A percentile compares a stretch with the other conserved stretches of the same genome.
Conservation (phyloP, 768 basidiomycete genomes). For the Pisolithus orientalis region DNA sequence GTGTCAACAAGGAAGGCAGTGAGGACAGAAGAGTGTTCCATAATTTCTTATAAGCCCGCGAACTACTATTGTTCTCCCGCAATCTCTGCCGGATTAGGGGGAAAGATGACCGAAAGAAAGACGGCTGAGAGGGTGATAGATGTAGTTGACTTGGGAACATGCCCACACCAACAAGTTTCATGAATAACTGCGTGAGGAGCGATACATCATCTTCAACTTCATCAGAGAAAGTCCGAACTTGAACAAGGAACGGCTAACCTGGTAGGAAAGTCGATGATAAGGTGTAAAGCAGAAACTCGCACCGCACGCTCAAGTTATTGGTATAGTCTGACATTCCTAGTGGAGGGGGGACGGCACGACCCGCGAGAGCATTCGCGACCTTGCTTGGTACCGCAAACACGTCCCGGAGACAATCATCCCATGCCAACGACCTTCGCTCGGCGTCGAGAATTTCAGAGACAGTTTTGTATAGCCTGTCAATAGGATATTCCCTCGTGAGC, state of each 20-base stretch:
- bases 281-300: slow-evolving; percentile 44
- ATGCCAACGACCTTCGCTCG: slow-evolving; percentile 35
- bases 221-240: slow-evolving; percentile 23
- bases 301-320: slow-evolving; percentile 44
- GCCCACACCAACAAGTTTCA: slow-evolving; percentile 64
- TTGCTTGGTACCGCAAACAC: slow-evolving; percentile 65
- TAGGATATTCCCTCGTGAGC: slow-evolving; percentile 57
- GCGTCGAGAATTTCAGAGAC: slow-evolving; percentile 32
- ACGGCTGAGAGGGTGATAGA: slow-evolving; percentile 53
- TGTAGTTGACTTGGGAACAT: slow-evolving; percentile 52
- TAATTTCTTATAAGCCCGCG: slow-evolving; percentile 35
- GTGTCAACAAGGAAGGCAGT: slow-evolving; percentile 43
- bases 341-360: slow-evolving; percentile 35
- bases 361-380: slow-evolving; percentile 64
- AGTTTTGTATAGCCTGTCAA: slow-evolving; percentile 59
- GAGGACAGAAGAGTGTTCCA: slow-evolving; percentile 45
- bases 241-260: slow-evolving; percentile 34
- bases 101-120: slow-evolving; percentile 56
- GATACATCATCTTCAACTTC: slow-evolving; percentile 25
- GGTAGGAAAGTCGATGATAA: slow-evolving; percentile 31
- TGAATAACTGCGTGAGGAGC: slow-evolving; percentile 46
- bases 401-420: slow-evolving; percentile 75
- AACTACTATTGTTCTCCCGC: slow-evolving; percentile 11
- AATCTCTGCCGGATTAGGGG: slow-evolving; percentile 42
- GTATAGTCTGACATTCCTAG: slow-evolving; percentile 58